These are phyloP conservation scores for Chlamydomonas sp. DNA, from an alignment of 139 green algal species.

Conservation along the genomic window DNA sequence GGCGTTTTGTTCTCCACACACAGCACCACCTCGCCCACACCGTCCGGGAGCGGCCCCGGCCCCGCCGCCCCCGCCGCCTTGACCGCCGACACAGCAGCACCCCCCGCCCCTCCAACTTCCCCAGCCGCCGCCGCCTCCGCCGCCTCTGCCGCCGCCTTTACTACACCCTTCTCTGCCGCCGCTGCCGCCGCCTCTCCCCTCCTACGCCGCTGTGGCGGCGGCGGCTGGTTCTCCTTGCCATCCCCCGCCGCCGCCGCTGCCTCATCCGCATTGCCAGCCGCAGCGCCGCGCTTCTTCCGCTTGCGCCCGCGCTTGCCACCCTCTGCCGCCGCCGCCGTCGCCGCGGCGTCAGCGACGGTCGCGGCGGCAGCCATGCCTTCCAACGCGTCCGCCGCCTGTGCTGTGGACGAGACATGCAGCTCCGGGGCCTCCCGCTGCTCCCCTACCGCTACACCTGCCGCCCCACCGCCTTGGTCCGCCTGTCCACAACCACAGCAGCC, in stretches of 20 bases:
- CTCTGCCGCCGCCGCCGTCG: slow-evolving; percentile 2
- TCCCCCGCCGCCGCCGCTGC: neutral
- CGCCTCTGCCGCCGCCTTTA: neutral
- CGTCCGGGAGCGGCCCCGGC: neutral
- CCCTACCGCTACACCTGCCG: too few relatives aligned
- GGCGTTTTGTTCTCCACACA: slow-evolving; percentile 64
- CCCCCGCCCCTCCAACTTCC: neutral
- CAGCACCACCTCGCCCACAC: slow-evolving; percentile 60
- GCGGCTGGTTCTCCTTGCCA: slow-evolving; percentile 7
- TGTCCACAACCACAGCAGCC: too few relatives aligned
- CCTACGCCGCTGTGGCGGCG: neutral
- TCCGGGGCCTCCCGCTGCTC: too few relatives aligned
- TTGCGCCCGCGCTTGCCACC: slow-evolving; percentile 9
- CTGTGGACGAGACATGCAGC: too few relatives aligned
- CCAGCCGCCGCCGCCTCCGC: neutral
- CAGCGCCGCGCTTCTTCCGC: slow-evolving; percentile 8
- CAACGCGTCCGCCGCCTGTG: too few relatives aligned
- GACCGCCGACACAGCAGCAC: too few relatives aligned
- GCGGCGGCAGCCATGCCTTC: neutral
- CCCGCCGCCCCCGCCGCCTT: neutral
- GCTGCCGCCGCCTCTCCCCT: neutral
- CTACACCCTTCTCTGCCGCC: too few relatives aligned
- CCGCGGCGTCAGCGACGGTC: neutral
- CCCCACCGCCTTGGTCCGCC: too few relatives aligned
- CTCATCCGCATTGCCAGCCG: neutral